Conservation (phyloP, 345 rosid genomes). For the Streptanthus diversifolius region DNA sequence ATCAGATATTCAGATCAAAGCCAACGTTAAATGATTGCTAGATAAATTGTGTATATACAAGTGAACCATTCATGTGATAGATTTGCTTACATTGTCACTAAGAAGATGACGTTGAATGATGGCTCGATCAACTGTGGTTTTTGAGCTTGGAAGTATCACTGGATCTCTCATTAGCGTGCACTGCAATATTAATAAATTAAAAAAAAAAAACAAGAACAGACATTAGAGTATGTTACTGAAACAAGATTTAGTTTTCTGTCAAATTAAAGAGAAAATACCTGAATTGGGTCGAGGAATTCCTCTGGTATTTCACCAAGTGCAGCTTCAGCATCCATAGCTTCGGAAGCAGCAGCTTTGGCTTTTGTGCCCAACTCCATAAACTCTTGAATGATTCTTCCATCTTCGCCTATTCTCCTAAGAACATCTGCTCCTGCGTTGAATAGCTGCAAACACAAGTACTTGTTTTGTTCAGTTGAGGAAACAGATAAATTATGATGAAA, state of each 20-base stretch:
- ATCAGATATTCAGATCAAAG: slow-evolving; percentile 6
- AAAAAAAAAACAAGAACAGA: not conserved
- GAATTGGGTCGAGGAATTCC: slow-evolving; percentile 86
- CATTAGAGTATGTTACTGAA: not conserved
- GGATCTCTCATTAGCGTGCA: slow-evolving; percentile 97
- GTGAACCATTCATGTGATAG: not conserved
- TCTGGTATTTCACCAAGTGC: slow-evolving; percentile 94
- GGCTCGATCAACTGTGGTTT: slow-evolving; percentile 76
- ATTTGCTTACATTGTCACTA: slow-evolving; percentile 62
- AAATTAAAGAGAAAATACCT: not conserved
- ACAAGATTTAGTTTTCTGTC: not conserved
- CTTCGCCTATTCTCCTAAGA: slow-evolving; percentile 78
- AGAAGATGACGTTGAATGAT: slow-evolving; percentile 99
- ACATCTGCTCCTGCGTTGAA: slow-evolving; percentile 86
- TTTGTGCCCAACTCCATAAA: slow-evolving; percentile 75
- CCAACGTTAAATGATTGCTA: not conserved
- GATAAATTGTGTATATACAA: not conserved
- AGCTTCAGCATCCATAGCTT: slow-evolving; percentile 96
- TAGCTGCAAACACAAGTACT: slow-evolving; percentile 47
- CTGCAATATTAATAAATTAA: slow-evolving; percentile 35
- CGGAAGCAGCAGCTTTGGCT: slow-evolving; percentile 88
- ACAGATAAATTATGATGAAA: slow-evolving; percentile 1
- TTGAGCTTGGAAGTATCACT: slow-evolving; percentile 91
- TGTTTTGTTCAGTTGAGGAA: slow-evolving; percentile 14
- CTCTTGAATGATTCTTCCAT: slow-evolving; percentile 60